Base-by-base conservation (phyloP, 2,329 filamentous ascomycete species). In the Dactylellina cionopaga region DNA sequence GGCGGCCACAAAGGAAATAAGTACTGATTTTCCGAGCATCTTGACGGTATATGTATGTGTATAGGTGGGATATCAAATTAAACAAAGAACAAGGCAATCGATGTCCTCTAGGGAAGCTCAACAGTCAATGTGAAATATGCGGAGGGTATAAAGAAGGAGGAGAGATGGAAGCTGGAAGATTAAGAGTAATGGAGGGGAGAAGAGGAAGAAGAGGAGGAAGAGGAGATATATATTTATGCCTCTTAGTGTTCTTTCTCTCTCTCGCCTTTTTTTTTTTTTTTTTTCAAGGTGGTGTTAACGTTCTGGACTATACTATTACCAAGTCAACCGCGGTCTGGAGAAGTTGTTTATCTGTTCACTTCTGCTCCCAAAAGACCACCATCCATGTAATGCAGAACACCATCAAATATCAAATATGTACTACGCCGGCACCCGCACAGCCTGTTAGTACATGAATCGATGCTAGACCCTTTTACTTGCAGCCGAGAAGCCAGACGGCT, bases 1-100 rank as follows among this genome's bases (percentile, higher is more conserved):
- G 74, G 84, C 83, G 77, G 79, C 80, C 74, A 84, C 75, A 79
- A 74, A 63, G 29, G 69, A 56, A 43, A 74, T 13, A 29, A 74
- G 22, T 19, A 68, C 35, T 52, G 68, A 52, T 52, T 66, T 66
- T 37, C 54, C 47, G 51, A 43, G 62, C 69, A 66, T 74, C 33
- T 62, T 74, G 62, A 54, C 24, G 25, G 25, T 46, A 10, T 43
- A 9, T 58, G 24, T 60, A 25, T 59, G n/a, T 60, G 44, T 39
- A 19, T 47, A n/a, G 47, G 47, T n/a, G 44, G 58, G 43, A 25
- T 31, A 41, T 54, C 19, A 27, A 15, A 56, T 13, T 44, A 37
- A 52, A 33, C 27, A 39, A 49, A 49, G 5, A 54, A 29, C 41
- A 17, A 63, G 15, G 29, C 54, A 41, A 29, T 39, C 6, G 44